Evolutionary conservation across 2,329 filamentous ascomycete species (phyloP).

Genomic region (Ampelomyces quisqualis): DNA sequence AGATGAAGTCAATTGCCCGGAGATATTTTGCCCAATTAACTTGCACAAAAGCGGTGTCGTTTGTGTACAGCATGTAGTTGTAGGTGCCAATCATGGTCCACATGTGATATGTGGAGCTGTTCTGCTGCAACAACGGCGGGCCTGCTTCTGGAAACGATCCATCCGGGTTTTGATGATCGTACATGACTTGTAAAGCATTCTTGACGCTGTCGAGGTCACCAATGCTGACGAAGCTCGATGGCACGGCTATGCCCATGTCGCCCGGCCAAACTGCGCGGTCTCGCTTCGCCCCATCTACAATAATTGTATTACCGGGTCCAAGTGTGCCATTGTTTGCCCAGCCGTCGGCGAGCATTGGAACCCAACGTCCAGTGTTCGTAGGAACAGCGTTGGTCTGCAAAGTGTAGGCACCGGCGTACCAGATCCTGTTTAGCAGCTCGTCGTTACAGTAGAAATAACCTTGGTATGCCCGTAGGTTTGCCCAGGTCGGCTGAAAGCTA

Average conservation of each 20-base stretch:
- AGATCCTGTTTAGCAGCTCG: conserved; percentile 57
- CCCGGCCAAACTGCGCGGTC: conserved; percentile 43
- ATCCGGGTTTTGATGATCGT: conserved; percentile 17
- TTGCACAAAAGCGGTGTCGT: conserved; percentile 52
- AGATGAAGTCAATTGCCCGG: conserved; percentile 51
- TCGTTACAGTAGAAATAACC: conserved; percentile 39
- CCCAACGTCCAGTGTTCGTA: conserved; percentile 35
- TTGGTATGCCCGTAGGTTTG: conserved; percentile 45
- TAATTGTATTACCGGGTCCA: conserved; percentile 34
- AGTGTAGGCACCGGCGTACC: conserved; percentile 55
- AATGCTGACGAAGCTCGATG: conserved; percentile 12
- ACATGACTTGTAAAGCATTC: conserved; percentile 17
- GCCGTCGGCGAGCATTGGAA: conserved; percentile 19
- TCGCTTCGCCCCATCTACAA: conserved; percentile 46
- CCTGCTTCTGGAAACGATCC: conserved; percentile 45
- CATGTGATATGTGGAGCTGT: conserved; percentile 45
- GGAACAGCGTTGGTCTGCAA: conserved; percentile 43
- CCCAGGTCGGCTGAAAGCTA: conserved; percentile 54
- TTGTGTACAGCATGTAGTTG: conserved; percentile 59
- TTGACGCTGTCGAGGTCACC: conserved; percentile 15
- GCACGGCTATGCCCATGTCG: conserved; percentile 20
- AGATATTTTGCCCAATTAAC: conserved; percentile 54
- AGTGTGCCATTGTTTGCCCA: conserved; percentile 44
- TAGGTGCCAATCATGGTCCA: conserved; percentile 60
- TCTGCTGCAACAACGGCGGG: conserved; percentile 41